These are phyloP conservation scores for Prunus yedoensis DNA, from an alignment of 331 rosid species.

Conservation along the genomic window DNA sequence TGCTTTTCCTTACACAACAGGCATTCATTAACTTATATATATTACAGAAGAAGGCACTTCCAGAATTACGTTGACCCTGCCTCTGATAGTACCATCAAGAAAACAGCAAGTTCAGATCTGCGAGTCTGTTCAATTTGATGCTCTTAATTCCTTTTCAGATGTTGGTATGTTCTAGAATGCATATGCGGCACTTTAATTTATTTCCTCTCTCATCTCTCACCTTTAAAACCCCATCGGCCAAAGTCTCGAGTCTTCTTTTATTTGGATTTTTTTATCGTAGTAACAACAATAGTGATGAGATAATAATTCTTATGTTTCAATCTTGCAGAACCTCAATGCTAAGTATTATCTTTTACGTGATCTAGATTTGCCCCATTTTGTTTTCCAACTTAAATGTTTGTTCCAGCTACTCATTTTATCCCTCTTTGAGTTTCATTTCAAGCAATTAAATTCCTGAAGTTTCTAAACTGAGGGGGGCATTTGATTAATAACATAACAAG, in stretches of 20 bases:
- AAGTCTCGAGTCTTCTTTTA: neutral
- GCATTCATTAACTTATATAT: slow-evolving; percentile 25
- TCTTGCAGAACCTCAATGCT: neutral
- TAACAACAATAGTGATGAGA: neutral
- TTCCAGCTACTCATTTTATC: neutral
- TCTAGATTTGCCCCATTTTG: neutral
- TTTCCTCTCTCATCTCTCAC: neutral
- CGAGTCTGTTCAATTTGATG: slow-evolving; percentile 27
- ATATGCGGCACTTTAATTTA: neutral
- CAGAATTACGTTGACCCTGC: slow-evolving; percentile 20
- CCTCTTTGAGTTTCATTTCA: neutral
- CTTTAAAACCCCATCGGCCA: neutral
- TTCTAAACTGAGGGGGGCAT: neutral
- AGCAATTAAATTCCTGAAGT: neutral
- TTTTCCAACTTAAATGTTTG: neutral
- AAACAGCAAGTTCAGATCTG: slow-evolving; percentile 22
- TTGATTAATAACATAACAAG: neutral
- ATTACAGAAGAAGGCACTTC: slow-evolving; percentile 30
- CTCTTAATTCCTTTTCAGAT: slow-evolving; percentile 18
- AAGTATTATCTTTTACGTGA: neutral
- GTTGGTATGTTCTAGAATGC: slow-evolving; percentile 14
- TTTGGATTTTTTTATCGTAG: neutral
- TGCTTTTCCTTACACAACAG: slow-evolving; percentile 2
- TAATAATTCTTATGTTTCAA: neutral
- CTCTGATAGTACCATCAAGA: slow-evolving; percentile 27